phyloP scores from a whole-genome alignment of 2,329 filamentous ascomycete genomes.

The Aspergillus sp. region DNA sequence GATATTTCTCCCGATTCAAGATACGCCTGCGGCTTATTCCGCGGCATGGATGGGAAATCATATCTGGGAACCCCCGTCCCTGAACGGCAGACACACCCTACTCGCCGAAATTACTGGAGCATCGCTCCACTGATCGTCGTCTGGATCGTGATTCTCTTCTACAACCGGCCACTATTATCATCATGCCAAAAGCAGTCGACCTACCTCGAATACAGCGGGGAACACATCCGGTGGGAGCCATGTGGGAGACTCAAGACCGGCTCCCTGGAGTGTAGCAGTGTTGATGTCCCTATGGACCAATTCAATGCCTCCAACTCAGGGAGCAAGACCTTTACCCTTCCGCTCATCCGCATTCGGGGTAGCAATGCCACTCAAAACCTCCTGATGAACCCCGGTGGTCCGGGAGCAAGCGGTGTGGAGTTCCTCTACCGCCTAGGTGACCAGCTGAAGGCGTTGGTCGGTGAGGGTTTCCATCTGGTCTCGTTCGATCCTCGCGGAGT shows the following conservation, averaged over 20 bases:
- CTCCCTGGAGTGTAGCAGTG: neutral
- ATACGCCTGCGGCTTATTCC: too few relatives aligned
- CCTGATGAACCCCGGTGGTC: neutral
- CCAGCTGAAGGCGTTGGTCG: neutral
- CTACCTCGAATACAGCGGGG: neutral
- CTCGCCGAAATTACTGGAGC: neutral
- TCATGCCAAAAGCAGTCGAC: neutral
- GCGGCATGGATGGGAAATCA: too few relatives aligned
- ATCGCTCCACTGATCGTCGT: neutral
- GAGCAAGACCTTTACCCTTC: neutral
- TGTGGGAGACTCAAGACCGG: neutral
- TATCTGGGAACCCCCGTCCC: too few relatives aligned
- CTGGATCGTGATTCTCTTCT: neutral
- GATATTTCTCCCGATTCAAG: too few relatives aligned
- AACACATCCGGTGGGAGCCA: neutral
- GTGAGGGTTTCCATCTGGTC: neutral
- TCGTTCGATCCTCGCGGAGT: neutral
- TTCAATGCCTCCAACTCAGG: neutral
- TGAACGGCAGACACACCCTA: too few relatives aligned
- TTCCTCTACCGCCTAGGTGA: neutral
- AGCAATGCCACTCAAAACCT: neutral
- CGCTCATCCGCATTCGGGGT: neutral
- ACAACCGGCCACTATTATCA: neutral
- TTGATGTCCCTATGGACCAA: neutral
- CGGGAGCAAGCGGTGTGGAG: neutral